Evolutionary conservation across 768 basidiomycete species (phyloP).

Genomic region (Tephrocybe sp.): DNA sequence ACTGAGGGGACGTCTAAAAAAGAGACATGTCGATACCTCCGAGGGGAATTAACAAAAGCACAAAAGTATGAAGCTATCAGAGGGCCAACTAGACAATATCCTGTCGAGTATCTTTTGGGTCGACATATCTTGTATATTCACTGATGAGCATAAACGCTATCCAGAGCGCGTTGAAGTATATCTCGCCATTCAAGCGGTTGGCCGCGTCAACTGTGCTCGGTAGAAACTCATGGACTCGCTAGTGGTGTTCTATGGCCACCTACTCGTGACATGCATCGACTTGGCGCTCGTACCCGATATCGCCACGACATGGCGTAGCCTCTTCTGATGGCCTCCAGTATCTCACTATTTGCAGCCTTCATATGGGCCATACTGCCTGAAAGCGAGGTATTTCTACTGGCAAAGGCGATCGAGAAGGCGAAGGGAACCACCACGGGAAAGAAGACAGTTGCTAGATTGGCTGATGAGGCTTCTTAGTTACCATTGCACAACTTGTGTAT

Average conservation of each 20-base stretch:
- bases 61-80: conserved; percentile 29
- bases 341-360: conserved; percentile 67
- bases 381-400: conserved; percentile 68
- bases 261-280: conserved; percentile 83
- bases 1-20: conserved; percentile 28
- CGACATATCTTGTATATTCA: not conserved
- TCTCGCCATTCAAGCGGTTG: too few relatives aligned
- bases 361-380: conserved; percentile 75
- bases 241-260: conserved; percentile 80
- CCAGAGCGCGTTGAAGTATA: too few relatives aligned
- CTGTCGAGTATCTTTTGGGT: conserved; percentile 19
- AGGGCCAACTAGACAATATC: conserved; percentile 17
- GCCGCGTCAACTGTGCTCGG: conserved; percentile 80
- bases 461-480: too few relatives aligned
- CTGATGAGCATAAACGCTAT: too few relatives aligned
- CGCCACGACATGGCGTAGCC: conserved; percentile 58
- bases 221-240: conserved; percentile 81
- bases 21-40: conserved; percentile 27
- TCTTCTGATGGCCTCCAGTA: conserved; percentile 81
- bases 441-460: conserved; percentile 64
- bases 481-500: too few relatives aligned
- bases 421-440: conserved; percentile 56
- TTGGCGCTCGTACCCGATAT: conserved; percentile 56
- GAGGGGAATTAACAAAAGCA: conserved; percentile 15
- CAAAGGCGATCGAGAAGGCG: conserved; percentile 53